Base-by-base conservation (phyloP, 2,329 filamentous ascomycete genomes). In the Fusarium sp. region DNA sequence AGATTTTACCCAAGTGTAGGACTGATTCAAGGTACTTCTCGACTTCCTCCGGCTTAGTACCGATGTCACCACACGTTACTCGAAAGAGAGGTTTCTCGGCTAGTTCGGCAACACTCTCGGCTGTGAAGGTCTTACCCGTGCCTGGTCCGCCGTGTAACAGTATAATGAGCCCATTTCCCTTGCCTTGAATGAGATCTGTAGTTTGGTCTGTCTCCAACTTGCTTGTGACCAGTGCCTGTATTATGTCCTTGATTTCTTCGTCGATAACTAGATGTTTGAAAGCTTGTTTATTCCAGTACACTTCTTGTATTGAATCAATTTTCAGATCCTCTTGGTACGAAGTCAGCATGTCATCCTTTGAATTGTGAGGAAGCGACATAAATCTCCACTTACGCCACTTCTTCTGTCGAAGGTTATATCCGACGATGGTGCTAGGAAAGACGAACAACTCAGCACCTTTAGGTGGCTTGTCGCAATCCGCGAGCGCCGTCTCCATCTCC, bases 101-200 rank as follows among this genome's bases (percentile, higher is more conserved):
- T 3, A 68, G 49, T 12, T 75, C 69, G 0, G 75, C 75, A 1
- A 76, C 67, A 9, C 55, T 62, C 15, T 67, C 61, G 1, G 64
- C 77, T 4, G 77, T 79, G 1, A 74, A 71, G 0, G 78, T 79
- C 42, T 79, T 79, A 0, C 78, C 78, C 0, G 76, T 75, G 2
- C 77, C 77, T 0, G 76, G 77, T 1, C 67, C 73, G 2, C 77
- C 78, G 15, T 78, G 76, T 0, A 80, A 61, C 1, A 79, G 65
- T 2, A 80, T 72, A 2, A 79, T 74, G 0, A 78, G 68, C 1
- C 70, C 66, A n/a, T 66, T 72, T 0, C 78, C 77, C 33, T 79
- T 79, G 4, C 75, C 70, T 0, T 52, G 42, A 2, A 81, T 78
- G 1, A 82, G 49, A 40, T 81, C 79, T 2, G 77, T 72, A 0